Percentiles rank a stretch among this genome's conserved stretches.
Conservation (phyloP, 2,329 filamentous ascomycete genomes). For the Neofusicoccum ribis region DNA sequence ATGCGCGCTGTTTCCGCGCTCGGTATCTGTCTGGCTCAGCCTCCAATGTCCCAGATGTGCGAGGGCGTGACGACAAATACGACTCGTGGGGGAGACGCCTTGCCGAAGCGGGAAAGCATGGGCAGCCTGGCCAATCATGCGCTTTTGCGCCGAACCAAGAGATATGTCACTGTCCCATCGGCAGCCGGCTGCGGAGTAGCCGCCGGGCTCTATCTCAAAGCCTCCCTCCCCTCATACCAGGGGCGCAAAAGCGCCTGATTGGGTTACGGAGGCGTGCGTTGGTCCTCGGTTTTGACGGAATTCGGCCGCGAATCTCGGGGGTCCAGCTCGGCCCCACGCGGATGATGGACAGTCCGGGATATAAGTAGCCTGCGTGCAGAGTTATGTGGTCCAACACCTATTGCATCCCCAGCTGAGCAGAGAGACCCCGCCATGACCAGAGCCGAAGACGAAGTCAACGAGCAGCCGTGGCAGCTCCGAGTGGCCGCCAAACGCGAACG, state of each 20-base stretch:
- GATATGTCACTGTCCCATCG: background rate
- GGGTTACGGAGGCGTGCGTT: background rate
- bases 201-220: background rate
- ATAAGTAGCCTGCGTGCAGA: background rate
- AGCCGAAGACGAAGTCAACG: background rate
- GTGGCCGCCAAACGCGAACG: background rate
- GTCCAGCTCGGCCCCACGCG: background rate
- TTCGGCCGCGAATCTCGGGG: background rate
- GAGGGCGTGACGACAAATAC: background rate
- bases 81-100: background rate
- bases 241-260: background rate
- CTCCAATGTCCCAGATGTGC: background rate
- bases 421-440: background rate
- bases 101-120: background rate
- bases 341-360: background rate
- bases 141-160: slow-evolving; percentile 2
- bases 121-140: background rate
- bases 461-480: slow-evolving; percentile 7
- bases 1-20: background rate
- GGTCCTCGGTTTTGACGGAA: background rate
- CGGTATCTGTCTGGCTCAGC: background rate
- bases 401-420: background rate
- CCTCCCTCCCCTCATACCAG: background rate
- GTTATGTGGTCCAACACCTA: background rate
- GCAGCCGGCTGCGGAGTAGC: background rate